phyloP scores from a whole-genome alignment of 257 asterid species.

The Ophiorrhiza pumila region DNA sequence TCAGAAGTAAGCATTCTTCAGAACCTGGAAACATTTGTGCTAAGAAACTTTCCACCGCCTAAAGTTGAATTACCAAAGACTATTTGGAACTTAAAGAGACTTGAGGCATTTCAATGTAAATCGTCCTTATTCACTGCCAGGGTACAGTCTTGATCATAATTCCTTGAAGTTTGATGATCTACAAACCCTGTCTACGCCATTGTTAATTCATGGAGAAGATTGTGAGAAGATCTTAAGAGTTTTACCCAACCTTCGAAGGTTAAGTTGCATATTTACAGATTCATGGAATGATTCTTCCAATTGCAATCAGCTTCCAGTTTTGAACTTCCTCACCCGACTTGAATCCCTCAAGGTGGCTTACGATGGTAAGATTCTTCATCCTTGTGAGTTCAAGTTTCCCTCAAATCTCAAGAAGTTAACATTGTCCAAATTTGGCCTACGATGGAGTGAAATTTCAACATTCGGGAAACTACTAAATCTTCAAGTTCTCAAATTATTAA shows the following conservation, averaged over 20 bases:
- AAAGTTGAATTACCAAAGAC: no score
- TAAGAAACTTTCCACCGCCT: no score
- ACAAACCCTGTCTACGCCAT: not conserved
- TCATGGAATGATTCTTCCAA: not conserved
- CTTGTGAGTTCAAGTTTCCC: constrained; percentile 4
- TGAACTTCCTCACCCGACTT: constrained; percentile 2
- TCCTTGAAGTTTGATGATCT: no score
- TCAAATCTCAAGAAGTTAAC: not conserved
- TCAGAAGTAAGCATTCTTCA: not conserved
- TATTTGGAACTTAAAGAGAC: not conserved
- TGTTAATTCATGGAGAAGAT: not conserved
- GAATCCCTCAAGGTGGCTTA: not conserved
- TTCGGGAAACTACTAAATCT: not conserved
- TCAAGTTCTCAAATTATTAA: not conserved
- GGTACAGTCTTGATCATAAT: not conserved
- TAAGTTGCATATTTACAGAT: not conserved
- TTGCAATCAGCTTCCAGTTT: not conserved
- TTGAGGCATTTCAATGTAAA: not conserved
- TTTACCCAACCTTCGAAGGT: not conserved
- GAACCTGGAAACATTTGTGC: not conserved
- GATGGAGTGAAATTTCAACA: constrained; percentile 4
- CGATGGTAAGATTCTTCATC: not conserved
- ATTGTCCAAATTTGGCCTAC: not conserved
- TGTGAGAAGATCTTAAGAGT: not conserved
- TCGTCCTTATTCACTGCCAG: not conserved